Evolutionary conservation across 2,329 filamentous ascomycete genomes (phyloP).

Genomic region (Curvularia sp.): DNA sequence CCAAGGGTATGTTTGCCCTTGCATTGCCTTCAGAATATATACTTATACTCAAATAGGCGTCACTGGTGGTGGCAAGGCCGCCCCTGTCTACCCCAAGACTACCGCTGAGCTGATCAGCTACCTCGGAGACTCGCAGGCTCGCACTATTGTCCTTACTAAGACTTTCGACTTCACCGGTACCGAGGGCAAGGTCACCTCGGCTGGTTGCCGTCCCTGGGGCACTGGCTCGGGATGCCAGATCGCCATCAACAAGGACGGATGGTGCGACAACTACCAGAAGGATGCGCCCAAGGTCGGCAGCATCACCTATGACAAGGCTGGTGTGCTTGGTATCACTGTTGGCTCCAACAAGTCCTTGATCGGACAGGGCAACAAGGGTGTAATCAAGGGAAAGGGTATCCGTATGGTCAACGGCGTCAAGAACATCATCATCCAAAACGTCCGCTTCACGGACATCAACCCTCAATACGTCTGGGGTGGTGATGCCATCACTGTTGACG

Average conservation of each 20-base stretch:
- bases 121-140: conserved; percentile 61
- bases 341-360: conserved; percentile 66
- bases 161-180: conserved; percentile 63
- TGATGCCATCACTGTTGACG: conserved; percentile 46
- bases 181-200: conserved; percentile 61
- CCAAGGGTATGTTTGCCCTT: conserved; percentile 25
- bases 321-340: conserved; percentile 59
- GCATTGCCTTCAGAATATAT: no score
- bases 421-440: conserved; percentile 62
- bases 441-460: conserved; percentile 55
- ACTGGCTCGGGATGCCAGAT: conserved; percentile 64
- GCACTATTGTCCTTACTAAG: conserved; percentile 66
- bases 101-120: conserved; percentile 64
- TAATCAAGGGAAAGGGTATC: conserved; percentile 66
- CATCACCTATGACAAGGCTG: conserved; percentile 61
- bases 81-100: conserved; percentile 33
- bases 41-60: conserved; percentile 20
- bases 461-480: conserved; percentile 49
- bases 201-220: conserved; percentile 63
- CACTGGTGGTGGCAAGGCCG: conserved; percentile 33
- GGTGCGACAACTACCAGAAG: conserved; percentile 64
- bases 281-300: conserved; percentile 56
- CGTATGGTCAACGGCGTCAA: conserved; percentile 51
- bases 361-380: conserved; percentile 60
- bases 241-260: conserved; percentile 67